phyloP scores from a whole-genome alignment of 176 grass and related monocot species.

The Rhynchospora breviuscula region DNA sequence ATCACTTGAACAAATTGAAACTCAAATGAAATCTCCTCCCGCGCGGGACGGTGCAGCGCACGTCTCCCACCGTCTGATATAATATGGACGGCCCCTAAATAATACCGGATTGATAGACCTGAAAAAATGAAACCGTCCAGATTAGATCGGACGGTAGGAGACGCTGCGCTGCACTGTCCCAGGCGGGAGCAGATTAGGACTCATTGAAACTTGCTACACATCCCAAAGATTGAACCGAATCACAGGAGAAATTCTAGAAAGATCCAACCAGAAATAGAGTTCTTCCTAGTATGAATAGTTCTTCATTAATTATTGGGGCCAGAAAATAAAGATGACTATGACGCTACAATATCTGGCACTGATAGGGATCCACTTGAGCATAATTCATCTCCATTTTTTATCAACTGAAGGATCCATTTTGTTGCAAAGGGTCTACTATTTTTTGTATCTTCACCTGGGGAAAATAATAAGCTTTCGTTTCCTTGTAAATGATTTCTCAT shows the following conservation, averaged over 20 bases:
- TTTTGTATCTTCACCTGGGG: too few species aligned
- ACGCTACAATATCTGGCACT: background rate
- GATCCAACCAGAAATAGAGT: background rate
- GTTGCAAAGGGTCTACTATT: too few species aligned
- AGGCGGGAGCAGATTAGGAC: too few species aligned
- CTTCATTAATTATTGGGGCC: background rate
- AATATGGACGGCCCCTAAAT: too few species aligned
- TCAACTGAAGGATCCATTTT: background rate
- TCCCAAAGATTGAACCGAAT: background rate
- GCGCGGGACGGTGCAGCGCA: too few species aligned
- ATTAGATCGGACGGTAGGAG: too few species aligned
- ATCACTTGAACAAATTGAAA: background rate
- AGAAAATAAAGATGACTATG: constrained; percentile 3
- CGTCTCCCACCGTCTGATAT: too few species aligned
- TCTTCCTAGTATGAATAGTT: background rate
- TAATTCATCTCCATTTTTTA: background rate
- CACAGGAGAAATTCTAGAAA: background rate
- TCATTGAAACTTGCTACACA: background rate
- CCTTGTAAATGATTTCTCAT: background rate
- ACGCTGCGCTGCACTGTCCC: too few species aligned
- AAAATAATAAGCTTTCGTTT: too few species aligned
- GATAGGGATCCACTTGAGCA: background rate
- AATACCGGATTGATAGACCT: too few species aligned
- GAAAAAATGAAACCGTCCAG: too few species aligned
- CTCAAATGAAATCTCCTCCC: too few species aligned